These are phyloP conservation scores for Bolboschoenoplectus hybrid DNA, from an alignment of 202 grass and related monocot genomes.

Conservation along the genomic window DNA sequence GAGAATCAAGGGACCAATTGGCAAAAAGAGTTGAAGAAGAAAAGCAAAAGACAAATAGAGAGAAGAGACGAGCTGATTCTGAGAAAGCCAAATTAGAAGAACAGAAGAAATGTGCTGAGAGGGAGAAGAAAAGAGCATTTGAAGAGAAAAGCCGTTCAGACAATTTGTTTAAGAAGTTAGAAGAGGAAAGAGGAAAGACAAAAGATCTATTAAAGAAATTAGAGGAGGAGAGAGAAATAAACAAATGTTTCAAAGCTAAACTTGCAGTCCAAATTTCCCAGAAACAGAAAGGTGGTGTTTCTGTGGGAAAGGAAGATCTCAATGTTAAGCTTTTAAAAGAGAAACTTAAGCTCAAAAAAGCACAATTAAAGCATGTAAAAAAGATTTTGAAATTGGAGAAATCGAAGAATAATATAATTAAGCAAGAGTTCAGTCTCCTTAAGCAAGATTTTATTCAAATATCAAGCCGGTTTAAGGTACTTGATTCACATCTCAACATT, in stretches of 20 bases:
- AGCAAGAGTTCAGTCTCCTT: slow-evolving; percentile 60
- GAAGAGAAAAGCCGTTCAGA: slow-evolving; percentile 57
- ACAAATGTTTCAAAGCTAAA: slow-evolving; percentile 33
- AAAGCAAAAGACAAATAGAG: slow-evolving; percentile 65
- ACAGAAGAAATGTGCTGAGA: slow-evolving; percentile 57
- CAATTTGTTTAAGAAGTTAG: slow-evolving; percentile 61
- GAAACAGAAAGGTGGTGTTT: slow-evolving; percentile 34
- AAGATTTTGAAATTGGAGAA: slow-evolving; percentile 70
- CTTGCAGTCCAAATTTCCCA: slow-evolving; percentile 19
- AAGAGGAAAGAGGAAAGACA: slow-evolving; percentile 69
- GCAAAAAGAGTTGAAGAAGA: slow-evolving; percentile 60
- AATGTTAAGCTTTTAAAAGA: slow-evolving; percentile 73
- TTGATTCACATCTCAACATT: slow-evolving; percentile 67
- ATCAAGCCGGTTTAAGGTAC: slow-evolving; percentile 63
- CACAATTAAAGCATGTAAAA: slow-evolving; percentile 68
- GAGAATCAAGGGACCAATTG: slow-evolving; percentile 55
- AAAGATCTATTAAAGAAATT: slow-evolving; percentile 47
- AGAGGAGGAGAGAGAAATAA: slow-evolving; percentile 46
- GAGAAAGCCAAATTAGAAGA: slow-evolving; percentile 62
- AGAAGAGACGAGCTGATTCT: slow-evolving; percentile 65
- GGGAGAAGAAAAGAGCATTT: slow-evolving; percentile 54
- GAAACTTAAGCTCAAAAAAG: slow-evolving; percentile 93
- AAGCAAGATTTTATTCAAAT: slow-evolving; percentile 74
- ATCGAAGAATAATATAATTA: slow-evolving; percentile 60
- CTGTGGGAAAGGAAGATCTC: slow-evolving; percentile 46